These are phyloP conservation scores for Adansonia madagascariensis DNA, from an alignment of 441 rosid species.

Conservation along the genomic window DNA sequence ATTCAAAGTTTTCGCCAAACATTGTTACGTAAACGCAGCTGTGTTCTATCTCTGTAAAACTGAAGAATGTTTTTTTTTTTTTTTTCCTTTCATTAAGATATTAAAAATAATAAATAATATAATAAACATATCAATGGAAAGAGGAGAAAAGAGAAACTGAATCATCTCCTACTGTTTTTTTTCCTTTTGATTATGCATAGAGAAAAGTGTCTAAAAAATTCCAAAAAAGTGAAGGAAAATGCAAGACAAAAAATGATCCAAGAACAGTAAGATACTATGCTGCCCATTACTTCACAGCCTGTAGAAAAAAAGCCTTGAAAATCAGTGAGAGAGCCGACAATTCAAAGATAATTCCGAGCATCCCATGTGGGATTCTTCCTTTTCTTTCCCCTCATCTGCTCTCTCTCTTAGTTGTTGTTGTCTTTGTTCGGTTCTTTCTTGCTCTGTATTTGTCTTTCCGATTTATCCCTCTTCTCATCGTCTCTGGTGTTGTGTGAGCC, in stretches of 20 bases:
- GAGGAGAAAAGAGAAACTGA: too few species aligned
- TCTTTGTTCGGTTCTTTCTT: too few species aligned
- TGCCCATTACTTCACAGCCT: slow-evolving; percentile 79
- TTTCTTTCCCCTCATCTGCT: slow-evolving; percentile 35
- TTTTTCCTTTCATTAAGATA: too few species aligned
- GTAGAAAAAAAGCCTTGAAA: slow-evolving; percentile 41
- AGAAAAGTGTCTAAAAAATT: not conserved
- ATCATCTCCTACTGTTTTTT: too few species aligned
- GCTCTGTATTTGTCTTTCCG: too few species aligned
- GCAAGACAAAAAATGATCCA: slow-evolving; percentile 38
- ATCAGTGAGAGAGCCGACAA: slow-evolving; percentile 63
- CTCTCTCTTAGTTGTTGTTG: slow-evolving; percentile 26
- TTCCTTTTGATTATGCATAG: too few species aligned
- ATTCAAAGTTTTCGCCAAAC: not conserved
- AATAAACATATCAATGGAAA: too few species aligned
- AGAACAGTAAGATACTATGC: slow-evolving; percentile 37
- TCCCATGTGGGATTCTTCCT: slow-evolving; percentile 73
- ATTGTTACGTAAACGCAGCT: too few species aligned
- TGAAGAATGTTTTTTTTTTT: slow-evolving; percentile 25
- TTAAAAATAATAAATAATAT: too few species aligned
- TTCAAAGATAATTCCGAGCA: slow-evolving; percentile 52
- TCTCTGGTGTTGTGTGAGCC: not conserved
- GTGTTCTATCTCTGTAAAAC: slow-evolving; percentile 13
- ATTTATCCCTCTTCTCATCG: slow-evolving; percentile 26
- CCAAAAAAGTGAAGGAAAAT: not conserved